phyloP scores from a whole-genome alignment of 2,329 filamentous ascomycete genomes.

The Penicillium sp. region DNA sequence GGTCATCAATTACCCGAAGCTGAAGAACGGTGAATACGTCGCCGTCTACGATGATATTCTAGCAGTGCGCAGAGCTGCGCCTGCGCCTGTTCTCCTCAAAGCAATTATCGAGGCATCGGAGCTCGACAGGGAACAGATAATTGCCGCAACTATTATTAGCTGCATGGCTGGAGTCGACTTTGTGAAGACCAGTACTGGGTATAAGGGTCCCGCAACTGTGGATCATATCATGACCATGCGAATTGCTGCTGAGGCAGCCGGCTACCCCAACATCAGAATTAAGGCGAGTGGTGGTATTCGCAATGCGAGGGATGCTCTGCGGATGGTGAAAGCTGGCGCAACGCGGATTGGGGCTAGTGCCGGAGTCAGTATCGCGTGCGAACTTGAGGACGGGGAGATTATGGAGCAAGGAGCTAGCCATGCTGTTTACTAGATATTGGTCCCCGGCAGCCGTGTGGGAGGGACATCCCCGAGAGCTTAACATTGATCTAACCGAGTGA shows the following conservation, averaged over 20 bases:
- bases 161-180: slow-evolving; percentile 62
- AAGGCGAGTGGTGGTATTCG: slow-evolving; percentile 66
- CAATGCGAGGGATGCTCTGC: slow-evolving; percentile 56
- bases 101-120: slow-evolving; percentile 66
- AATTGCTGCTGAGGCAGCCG: slow-evolving; percentile 53
- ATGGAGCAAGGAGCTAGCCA: slow-evolving; percentile 31
- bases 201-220: slow-evolving; percentile 59
- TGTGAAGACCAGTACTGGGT: slow-evolving; percentile 67
- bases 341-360: slow-evolving; percentile 62
- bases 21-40: slow-evolving; percentile 54
- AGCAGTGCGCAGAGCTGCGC: slow-evolving; percentile 57
- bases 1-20: slow-evolving; percentile 61
- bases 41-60: slow-evolving; percentile 61
- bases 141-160: slow-evolving; percentile 60
- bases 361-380: slow-evolving; percentile 62
- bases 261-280: slow-evolving; percentile 52
- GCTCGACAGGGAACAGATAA: slow-evolving; percentile 55
- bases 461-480: neutral
- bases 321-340: slow-evolving; percentile 64
- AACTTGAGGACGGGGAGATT: slow-evolving; percentile 34
- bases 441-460: neutral
- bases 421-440: slow-evolving; percentile 17
- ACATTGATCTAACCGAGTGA: neutral
- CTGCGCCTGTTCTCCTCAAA: slow-evolving; percentile 54
- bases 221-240: slow-evolving; percentile 63